phyloP scores from a whole-genome alignment of 352 stramenopile species.

The Pythium angustatum region DNA sequence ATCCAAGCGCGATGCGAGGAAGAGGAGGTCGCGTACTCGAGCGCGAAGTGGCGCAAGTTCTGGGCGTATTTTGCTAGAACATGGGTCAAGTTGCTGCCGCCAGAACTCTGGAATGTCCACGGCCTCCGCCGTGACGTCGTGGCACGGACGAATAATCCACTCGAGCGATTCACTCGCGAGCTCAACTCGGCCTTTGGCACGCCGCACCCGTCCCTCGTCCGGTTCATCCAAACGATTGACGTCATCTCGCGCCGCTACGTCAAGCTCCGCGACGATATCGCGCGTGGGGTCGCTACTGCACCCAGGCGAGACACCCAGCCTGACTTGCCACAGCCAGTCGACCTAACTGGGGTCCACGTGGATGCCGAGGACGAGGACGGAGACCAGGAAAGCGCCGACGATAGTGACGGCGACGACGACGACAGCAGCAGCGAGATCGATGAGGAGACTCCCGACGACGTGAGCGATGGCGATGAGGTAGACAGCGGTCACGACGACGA shows the following conservation, averaged over 20 bases:
- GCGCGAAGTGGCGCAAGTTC: background rate
- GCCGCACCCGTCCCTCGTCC: background rate
- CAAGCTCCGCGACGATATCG: background rate
- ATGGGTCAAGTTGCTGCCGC: conserved; percentile 1
- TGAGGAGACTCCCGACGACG: background rate
- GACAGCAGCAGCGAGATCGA: background rate
- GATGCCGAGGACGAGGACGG: background rate
- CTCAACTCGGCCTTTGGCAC: conserved; percentile 7
- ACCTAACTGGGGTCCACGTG: background rate
- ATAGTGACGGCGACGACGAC: background rate
- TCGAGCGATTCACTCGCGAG: conserved; percentile 22
- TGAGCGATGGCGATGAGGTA: background rate
- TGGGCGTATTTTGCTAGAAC: conserved; percentile 15
- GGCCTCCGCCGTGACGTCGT: background rate
- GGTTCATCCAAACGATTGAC: conserved; percentile 14
- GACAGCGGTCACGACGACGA: too few species aligned
- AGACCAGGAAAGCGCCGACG: background rate
- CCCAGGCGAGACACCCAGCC: background rate
- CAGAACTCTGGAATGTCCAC: conserved; percentile 11
- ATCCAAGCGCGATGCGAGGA: background rate
- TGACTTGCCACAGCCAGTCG: background rate
- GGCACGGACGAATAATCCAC: conserved; percentile 14
- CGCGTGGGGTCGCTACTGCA: background rate
- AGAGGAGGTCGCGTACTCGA: conserved; percentile 3
- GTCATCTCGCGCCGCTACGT: conserved; percentile 13